These are phyloP conservation scores for Arachis stenosperma DNA, from an alignment of 306 rosid species.

Conservation along the genomic window DNA sequence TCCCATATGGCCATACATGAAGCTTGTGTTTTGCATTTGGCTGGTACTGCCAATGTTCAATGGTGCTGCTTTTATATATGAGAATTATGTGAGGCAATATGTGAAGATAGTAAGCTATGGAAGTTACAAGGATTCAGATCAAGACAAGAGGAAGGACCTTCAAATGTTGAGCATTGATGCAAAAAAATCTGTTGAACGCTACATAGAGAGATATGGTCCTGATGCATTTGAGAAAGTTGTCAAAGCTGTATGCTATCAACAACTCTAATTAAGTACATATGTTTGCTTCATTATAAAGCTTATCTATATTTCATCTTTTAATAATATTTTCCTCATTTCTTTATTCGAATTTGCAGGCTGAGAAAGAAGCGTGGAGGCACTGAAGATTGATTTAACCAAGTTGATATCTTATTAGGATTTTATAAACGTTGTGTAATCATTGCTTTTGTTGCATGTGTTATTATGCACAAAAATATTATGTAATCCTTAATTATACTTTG, in stretches of 20 bases:
- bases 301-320: not conserved
- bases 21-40: constrained; percentile 75
- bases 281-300: not conserved
- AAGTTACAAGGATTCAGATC: constrained; percentile 45
- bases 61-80: constrained; percentile 73
- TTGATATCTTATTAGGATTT: not conserved
- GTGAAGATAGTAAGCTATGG: constrained; percentile 16
- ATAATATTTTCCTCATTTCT: not conserved
- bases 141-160: constrained; percentile 56
- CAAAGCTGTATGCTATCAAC: constrained; percentile 51
- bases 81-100: constrained; percentile 39
- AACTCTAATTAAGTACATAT: not conserved
- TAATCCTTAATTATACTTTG: not conserved
- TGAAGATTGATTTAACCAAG: constrained; percentile 35
- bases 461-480: no score
- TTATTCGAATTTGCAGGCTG: constrained; percentile 61
- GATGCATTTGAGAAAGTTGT: constrained; percentile 69
- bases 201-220: constrained; percentile 57
- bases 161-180: constrained; percentile 78
- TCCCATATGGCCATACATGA: constrained; percentile 75
- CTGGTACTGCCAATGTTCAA: constrained; percentile 75
- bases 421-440: not conserved
- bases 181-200: constrained; percentile 63
- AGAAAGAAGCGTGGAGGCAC: constrained; percentile 73
- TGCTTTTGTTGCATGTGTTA: no score